A percentile compares a stretch with the other conserved stretches of the same genome.
These are phyloP conservation scores for Emergomyces orientalis DNA, from an alignment of 2,329 filamentous ascomycete genomes.

Conservation along the genomic window DNA sequence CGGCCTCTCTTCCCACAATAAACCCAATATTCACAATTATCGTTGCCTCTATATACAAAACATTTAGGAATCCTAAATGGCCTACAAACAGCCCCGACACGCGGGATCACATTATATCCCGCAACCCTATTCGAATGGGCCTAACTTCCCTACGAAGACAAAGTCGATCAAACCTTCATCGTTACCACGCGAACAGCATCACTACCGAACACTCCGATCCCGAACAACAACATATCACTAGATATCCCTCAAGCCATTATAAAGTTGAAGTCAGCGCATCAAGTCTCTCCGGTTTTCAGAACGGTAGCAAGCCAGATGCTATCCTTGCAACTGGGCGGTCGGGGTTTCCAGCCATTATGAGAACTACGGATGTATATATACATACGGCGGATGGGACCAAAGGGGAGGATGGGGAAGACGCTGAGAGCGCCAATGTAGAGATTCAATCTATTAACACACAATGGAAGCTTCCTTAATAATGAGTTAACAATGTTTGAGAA, in stretches of 20 bases:
- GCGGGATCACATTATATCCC: not conserved
- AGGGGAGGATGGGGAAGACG: not conserved
- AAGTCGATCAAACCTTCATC: conserved; percentile 4
- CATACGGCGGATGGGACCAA: conserved; percentile 10
- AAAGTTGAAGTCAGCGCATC: conserved; percentile 15
- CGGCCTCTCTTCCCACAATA: conserved; percentile 33
- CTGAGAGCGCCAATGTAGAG: not conserved
- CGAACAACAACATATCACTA: not conserved
- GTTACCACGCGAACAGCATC: not conserved
- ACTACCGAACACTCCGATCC: not conserved
- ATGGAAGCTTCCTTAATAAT: conserved; percentile 2
- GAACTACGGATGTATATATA: conserved; percentile 18
- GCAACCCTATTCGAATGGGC: conserved; percentile 7
- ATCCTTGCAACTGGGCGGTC: not conserved
- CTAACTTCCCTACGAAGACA: conserved; percentile 5
- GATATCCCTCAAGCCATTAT: conserved; percentile 11
- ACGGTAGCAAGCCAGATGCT: not conserved
- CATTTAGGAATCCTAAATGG: not conserved
- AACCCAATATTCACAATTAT: conserved; percentile 28
- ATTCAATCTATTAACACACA: not conserved
- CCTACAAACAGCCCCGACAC: conserved; percentile 7
- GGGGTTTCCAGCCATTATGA: conserved; percentile 13
- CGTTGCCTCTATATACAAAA: conserved; percentile 6
- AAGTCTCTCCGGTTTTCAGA: not conserved
- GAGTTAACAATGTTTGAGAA: not conserved